phyloP scores from a whole-genome alignment of 768 basidiomycete genomes.

The Lactarius trivialis region DNA sequence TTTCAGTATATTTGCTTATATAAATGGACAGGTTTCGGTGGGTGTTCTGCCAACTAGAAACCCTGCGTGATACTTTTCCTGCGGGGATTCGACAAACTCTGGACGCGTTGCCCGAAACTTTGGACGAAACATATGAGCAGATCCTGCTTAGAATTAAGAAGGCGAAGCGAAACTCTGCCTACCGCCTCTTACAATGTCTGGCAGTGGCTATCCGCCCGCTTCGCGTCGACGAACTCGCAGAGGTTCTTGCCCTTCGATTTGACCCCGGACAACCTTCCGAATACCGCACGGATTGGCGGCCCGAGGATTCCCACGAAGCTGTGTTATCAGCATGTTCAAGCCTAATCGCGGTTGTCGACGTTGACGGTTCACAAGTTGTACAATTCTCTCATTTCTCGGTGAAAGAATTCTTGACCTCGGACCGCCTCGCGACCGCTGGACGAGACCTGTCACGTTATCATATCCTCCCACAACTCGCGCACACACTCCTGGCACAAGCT shows the following conservation, averaged over 20 bases:
- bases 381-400: not conserved
- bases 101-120: not conserved
- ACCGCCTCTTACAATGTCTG: not conserved
- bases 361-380: not conserved
- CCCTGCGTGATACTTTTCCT: not conserved
- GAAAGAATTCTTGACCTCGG: not conserved
- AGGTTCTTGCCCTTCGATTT: not conserved
- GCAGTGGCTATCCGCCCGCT: not conserved
- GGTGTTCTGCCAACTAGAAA: not conserved
- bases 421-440: not conserved
- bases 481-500: not conserved
- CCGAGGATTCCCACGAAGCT: not conserved
- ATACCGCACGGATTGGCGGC: not conserved
- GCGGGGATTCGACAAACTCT: not conserved
- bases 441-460: not conserved
- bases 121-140: not conserved
- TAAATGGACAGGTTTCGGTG: not conserved
- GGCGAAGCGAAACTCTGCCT: not conserved
- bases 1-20: not conserved
- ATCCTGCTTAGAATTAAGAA: not conserved
- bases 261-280: not conserved
- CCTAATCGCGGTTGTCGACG: not conserved
- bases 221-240: not conserved
- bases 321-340: not conserved
- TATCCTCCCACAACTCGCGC: not conserved